These are phyloP conservation scores for Malassezia yamatoensis DNA, from an alignment of 1,284 basidiomycete genomes.

Conservation along the genomic window DNA sequence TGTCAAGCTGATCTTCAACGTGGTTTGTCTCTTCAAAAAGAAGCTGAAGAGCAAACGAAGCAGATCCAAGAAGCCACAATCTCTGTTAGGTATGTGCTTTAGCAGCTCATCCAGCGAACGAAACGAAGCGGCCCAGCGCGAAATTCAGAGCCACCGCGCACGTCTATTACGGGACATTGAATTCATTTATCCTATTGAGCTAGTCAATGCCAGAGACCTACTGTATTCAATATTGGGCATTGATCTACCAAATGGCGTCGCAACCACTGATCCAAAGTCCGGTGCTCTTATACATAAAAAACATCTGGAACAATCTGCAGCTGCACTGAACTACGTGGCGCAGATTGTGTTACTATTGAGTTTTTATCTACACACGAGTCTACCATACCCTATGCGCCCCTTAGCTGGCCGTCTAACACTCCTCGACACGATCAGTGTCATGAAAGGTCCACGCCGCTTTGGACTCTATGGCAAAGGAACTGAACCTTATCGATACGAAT, in stretches of 20 bases:
- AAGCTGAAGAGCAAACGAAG: no score
- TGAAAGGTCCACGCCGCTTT: conserved; percentile 40
- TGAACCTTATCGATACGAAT: conserved; percentile 92
- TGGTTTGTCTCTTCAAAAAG: no score
- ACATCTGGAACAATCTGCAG: conserved; percentile 3
- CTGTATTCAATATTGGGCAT: conserved; percentile 39
- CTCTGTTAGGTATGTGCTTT: not conserved
- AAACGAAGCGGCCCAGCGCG: not conserved
- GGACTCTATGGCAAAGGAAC: conserved; percentile 87
- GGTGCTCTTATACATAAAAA: not conserved
- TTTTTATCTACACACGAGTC: conserved; percentile 28
- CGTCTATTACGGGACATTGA: conserved; percentile 34
- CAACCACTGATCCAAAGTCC: not conserved
- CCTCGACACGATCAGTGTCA: conserved; percentile 40
- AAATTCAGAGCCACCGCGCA: conserved; percentile 13
- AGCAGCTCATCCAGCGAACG: not conserved
- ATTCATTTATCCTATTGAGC: conserved; percentile 40
- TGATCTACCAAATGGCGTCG: conserved; percentile 34
- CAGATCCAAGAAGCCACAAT: not conserved
- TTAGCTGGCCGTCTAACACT: conserved; percentile 37
- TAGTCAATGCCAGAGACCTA: conserved; percentile 34
- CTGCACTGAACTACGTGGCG: conserved; percentile 34
- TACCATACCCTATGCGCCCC: conserved; percentile 40
- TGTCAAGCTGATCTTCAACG: no score
- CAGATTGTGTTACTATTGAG: conserved; percentile 37